Evolutionary conservation across 2,329 filamentous ascomycete genomes (phyloP).

Genomic region (Fusarium metavorans): DNA sequence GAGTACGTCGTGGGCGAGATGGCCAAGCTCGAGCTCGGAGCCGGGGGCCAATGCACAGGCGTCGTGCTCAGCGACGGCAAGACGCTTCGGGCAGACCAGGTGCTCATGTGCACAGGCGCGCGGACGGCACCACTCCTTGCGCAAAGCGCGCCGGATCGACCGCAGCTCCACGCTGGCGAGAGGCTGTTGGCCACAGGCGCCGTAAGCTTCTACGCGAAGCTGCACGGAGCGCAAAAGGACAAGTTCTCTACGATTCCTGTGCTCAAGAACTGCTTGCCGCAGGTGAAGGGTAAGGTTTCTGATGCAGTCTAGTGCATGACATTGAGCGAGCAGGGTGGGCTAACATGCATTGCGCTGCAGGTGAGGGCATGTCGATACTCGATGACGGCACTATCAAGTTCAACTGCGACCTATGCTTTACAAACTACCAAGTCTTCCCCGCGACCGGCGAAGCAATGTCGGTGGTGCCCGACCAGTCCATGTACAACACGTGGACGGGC

Average conservation of each 20-base stretch:
- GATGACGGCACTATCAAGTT: slow-evolving; percentile 68
- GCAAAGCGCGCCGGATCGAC: slow-evolving; percentile 61
- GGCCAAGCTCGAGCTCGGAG: slow-evolving; percentile 59
- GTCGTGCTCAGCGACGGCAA: slow-evolving; percentile 61
- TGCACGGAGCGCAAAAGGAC: slow-evolving; percentile 58
- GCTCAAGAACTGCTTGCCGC: slow-evolving; percentile 58
- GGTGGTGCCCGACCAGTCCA: slow-evolving; percentile 56
- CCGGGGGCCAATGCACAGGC: slow-evolving; percentile 60
- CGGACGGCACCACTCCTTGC: slow-evolving; percentile 67
- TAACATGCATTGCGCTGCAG: slow-evolving; percentile 38
- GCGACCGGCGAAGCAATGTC: slow-evolving; percentile 65
- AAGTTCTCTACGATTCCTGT: slow-evolving; percentile 65
- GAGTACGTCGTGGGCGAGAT: slow-evolving; percentile 67
- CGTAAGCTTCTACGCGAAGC: slow-evolving; percentile 55
- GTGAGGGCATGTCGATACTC: slow-evolving; percentile 59
- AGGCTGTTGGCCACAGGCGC: slow-evolving; percentile 69
- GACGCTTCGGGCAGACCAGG: slow-evolving; percentile 61
- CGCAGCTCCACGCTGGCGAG: slow-evolving; percentile 64
- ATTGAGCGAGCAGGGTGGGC: neutral
- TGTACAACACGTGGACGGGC: slow-evolving; percentile 59
- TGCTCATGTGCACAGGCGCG: slow-evolving; percentile 68
- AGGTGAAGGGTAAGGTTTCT: slow-evolving; percentile 55
- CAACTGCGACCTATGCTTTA: slow-evolving; percentile 70
- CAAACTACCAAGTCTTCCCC: slow-evolving; percentile 62
- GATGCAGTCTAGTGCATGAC: slow-evolving; percentile 13